Conservation (phyloP, 441 rosid species). For the Erodium trifolium region DNA sequence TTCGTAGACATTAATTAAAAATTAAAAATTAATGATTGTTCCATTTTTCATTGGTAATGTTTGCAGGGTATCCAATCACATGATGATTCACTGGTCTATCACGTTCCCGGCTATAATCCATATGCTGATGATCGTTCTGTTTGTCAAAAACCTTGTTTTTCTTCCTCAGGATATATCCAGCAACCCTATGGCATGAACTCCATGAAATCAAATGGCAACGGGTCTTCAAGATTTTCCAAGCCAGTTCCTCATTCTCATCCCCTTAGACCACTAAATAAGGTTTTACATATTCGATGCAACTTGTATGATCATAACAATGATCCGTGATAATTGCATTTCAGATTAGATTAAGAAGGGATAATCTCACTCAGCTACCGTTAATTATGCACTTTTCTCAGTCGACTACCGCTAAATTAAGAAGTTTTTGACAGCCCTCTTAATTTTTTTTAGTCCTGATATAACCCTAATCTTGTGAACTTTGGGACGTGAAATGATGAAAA, state of each 20-base stretch:
- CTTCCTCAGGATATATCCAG: conserved; percentile 39
- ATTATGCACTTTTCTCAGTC: too few species aligned
- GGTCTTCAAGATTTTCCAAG: conserved; percentile 23
- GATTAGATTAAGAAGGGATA: neutral
- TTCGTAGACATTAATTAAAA: neutral
- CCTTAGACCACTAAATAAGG: conserved; percentile 38
- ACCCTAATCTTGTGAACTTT: too few species aligned
- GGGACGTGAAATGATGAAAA: too few species aligned
- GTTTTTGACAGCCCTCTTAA: too few species aligned
- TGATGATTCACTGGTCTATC: conserved; percentile 35
- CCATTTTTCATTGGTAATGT: conserved; percentile 11
- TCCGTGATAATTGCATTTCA: neutral
- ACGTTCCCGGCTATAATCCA: conserved; percentile 42
- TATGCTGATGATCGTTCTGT: conserved; percentile 36
- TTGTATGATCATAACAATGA: neutral
- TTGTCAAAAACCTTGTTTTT: conserved; percentile 38
- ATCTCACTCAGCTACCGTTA: too few species aligned
- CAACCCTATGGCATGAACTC: conserved; percentile 17
- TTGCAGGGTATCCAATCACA: conserved; percentile 42
- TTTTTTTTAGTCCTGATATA: too few species aligned
- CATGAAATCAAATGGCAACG: conserved; percentile 23
- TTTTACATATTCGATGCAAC: conserved; percentile 13
- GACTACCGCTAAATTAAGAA: too few species aligned
- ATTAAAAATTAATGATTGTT: too few species aligned
- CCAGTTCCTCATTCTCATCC: conserved; percentile 24